A percentile compares a stretch with the other conserved stretches of the same genome.
phyloP scores from a whole-genome alignment of 371 early-diverging fungal genomes.

The Rhizopus stolonifer region DNA sequence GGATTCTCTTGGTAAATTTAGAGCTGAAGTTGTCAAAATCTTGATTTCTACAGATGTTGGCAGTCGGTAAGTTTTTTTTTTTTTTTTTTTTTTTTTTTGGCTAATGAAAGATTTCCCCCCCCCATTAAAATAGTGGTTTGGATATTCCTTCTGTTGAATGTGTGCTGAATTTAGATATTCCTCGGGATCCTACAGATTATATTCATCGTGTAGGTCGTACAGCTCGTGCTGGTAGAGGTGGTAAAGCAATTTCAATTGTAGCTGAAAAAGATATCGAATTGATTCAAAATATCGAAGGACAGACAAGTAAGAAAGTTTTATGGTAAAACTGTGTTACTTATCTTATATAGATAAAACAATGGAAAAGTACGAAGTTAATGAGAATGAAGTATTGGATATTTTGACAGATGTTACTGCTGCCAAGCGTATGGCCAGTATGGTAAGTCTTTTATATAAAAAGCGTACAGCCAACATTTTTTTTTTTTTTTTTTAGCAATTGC shows the following conservation, averaged over 20 bases:
- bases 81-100: slow-evolving; percentile 20
- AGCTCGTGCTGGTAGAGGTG: slow-evolving; percentile 93
- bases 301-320: slow-evolving; percentile 52
- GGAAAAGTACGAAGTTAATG: slow-evolving; percentile 72
- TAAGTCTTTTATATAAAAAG: too few relatives aligned
- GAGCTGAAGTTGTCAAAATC: slow-evolving; percentile 77
- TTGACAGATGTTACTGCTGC: slow-evolving; percentile 86
- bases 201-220: slow-evolving; percentile 99
- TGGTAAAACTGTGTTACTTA: background rate
- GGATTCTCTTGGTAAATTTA: slow-evolving; percentile 91
- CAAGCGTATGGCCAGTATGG: slow-evolving; percentile 87
- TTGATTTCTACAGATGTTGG: slow-evolving; percentile 98
- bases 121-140: slow-evolving; percentile 76
- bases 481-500: slow-evolving; percentile 44
- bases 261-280: slow-evolving; percentile 92
- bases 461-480: background rate
- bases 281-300: slow-evolving; percentile 85
- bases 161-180: slow-evolving; percentile 97
- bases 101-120: background rate
- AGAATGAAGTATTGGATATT: slow-evolving; percentile 77
- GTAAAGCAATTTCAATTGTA: slow-evolving; percentile 89
- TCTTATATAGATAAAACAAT: slow-evolving; percentile 69
- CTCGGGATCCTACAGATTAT: slow-evolving; percentile 97
- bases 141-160: slow-evolving; percentile 96
- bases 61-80: slow-evolving; percentile 62